Base-by-base conservation (phyloP, 2,329 filamentous ascomycete genomes). In the Mycogone perniciosa region DNA sequence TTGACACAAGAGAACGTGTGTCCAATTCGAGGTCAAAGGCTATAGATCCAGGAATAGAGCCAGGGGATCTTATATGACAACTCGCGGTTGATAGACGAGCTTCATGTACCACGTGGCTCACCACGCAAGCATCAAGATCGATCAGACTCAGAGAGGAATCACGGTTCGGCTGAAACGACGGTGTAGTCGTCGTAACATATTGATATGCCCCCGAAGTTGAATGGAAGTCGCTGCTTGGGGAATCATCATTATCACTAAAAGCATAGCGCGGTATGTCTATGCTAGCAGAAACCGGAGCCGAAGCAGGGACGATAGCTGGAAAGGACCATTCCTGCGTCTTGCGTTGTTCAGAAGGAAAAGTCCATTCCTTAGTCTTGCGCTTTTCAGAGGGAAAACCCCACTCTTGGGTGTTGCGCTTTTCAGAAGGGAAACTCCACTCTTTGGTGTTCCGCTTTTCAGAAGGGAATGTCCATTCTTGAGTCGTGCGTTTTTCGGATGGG, bases 391-490 rank as follows among this genome's bases (percentile, higher is more conserved):
- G 48, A 42, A 51, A 51, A 38, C 35, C 46, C 48, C 48, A 51
- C 38, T 51, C 48, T n/a, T 46, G 44, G 6, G 48, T 51, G 3
- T 51, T 43, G 5, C 48, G 48, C 13, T 46, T 51, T 37, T 31
- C 40, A 2, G 48, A 45, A 13, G 48, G 43, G 46, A 51, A 51
- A 7, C 42, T 20, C 48, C 48, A 51, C 37, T 51, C 48, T 13
- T 51, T 42, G 8, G 48, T 50, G 11, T 31, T 45, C 35, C 48
- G 35, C 5, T 50, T 50, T 20, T 44, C 42, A 38, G 35, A 38
- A 38, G 35, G 30, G 20, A 79, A 81, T 47, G 75, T 78, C 77
- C 77, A 80, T 46, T 79, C 76, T 51, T 70, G 68, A 0, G 68
- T 71, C 5, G 31, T 51, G 4, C 49, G 49, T 49, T 50, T 50